Conservation (phyloP, 768 basidiomycete genomes). For the Pulveroboletus sp. region DNA sequence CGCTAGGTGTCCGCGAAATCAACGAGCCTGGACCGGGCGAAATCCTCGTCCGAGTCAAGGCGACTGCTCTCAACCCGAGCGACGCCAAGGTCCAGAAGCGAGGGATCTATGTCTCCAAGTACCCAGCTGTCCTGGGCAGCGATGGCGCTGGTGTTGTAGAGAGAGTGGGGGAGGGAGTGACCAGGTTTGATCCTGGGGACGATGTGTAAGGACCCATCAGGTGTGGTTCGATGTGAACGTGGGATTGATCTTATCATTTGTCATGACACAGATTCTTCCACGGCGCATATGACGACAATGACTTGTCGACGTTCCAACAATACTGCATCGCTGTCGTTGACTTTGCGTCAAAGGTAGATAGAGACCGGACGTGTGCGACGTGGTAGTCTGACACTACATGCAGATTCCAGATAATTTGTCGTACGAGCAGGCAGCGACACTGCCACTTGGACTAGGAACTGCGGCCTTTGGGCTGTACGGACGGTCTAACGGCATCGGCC, state of each 20-base stretch:
- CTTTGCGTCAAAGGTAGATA: conserved; percentile 37
- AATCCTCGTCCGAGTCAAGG: conserved; percentile 43
- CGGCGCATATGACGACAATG: conserved; percentile 35
- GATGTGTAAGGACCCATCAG: conserved; percentile 39
- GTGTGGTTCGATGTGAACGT: conserved; percentile 1
- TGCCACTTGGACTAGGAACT: conserved; percentile 47
- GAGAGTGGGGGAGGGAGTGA: conserved; percentile 48
- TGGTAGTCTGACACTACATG: conserved; percentile 5
- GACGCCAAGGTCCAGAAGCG: conserved; percentile 49
- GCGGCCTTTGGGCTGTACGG: conserved; percentile 49
- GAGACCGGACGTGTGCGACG: background rate
- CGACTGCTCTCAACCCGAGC: conserved; percentile 48
- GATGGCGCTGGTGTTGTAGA: conserved; percentile 52
- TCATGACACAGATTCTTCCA: conserved; percentile 35
- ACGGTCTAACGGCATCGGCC: conserved; percentile 36
- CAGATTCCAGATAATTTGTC: conserved; percentile 45
- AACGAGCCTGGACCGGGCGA: conserved; percentile 44
- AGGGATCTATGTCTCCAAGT: conserved; percentile 36
- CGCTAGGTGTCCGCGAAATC: conserved; percentile 31
- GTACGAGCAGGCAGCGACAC: conserved; percentile 45
- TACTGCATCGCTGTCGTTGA: conserved; percentile 39
- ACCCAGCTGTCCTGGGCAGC: conserved; percentile 43
- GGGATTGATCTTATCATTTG: conserved; percentile 24
- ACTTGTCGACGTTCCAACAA: conserved; percentile 41
- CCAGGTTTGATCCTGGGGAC: conserved; percentile 46